phyloP scores from a whole-genome alignment of 495 filamentous ascomycete genomes.

The Penicillium cinerascens region DNA sequence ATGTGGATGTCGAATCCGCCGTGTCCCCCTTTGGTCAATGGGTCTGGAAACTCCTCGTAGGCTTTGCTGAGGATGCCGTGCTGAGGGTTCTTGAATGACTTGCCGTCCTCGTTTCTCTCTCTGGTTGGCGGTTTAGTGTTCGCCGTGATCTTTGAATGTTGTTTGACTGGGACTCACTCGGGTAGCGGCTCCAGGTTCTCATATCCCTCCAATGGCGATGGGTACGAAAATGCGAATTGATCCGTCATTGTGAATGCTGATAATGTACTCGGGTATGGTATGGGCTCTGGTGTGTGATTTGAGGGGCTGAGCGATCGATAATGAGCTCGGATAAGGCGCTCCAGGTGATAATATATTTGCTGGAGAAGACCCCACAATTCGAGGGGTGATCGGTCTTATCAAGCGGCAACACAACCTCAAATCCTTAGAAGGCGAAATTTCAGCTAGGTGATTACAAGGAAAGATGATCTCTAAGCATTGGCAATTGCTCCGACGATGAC shows the following conservation, averaged over 20 bases:
- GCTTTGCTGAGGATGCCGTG: slow-evolving; percentile 55
- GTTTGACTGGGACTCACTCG: slow-evolving; percentile 42
- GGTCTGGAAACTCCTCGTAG: slow-evolving; percentile 62
- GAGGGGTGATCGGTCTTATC: slow-evolving; percentile 6
- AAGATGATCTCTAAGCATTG: slow-evolving; percentile 9
- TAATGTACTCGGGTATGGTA: background rate
- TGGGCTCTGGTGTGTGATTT: background rate
- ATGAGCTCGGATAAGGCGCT: background rate
- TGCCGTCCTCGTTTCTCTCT: slow-evolving; percentile 57
- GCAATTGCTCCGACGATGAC: background rate
- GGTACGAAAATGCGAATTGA: slow-evolving; percentile 45
- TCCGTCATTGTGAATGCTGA: slow-evolving; percentile 28
- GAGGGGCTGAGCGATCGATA: background rate
- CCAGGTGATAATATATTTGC: background rate
- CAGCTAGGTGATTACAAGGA: background rate
- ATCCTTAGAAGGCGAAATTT: background rate
- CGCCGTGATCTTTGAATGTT: background rate
- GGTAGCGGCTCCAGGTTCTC: slow-evolving; percentile 59
- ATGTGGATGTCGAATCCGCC: slow-evolving; percentile 77
- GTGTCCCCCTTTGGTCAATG: slow-evolving; percentile 55
- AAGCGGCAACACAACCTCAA: slow-evolving; percentile 3
- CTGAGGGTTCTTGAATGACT: slow-evolving; percentile 59
- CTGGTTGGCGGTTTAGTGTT: slow-evolving; percentile 19
- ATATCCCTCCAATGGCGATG: slow-evolving; percentile 66
- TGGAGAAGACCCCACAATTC: background rate